Evolutionary conservation across 768 basidiomycete species (phyloP), one percentile per base, ranked within the genome.

Genomic region (Leccinum subgranulosum): DNA sequence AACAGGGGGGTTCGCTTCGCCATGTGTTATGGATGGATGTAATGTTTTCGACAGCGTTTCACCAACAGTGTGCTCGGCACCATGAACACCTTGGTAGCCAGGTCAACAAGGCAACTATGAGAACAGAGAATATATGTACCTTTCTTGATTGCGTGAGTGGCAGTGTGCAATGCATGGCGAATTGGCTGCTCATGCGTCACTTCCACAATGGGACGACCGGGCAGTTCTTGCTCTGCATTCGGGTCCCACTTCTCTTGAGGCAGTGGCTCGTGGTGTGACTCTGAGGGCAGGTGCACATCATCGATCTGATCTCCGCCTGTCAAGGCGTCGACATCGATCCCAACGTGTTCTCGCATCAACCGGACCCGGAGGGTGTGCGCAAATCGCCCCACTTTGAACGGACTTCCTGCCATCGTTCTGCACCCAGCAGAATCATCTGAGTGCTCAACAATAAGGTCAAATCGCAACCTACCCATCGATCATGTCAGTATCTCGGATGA

Each of bases 401-500:
- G 91, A 64, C 84, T 84, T 17, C 97, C 96, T 9, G 87, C 96
- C 96, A 99, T 98, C 1, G 81, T 87, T 54, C 94, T 95, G 55
- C 6, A 19, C 15, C 19, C 57, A 36, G 56, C 8, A 7, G 19
- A 36, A 50, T 64, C 15, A 56, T 52, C 50, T 48, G 17, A 43
- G 15, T 23, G n/a, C 17, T 34, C 34, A 12, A 25, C 17, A 27
- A 56, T 8, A 46, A 33, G 28, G 28, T 23, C 39, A 10, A 6
- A 48, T 28, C n/a, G 34, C 2, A n/a, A 75, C 82, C 51, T 60
- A 90, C 92, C 92, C 83, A 58, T 96, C 87, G 52, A 98, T 89
- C 90, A 99, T 89, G 66, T 99, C 96, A 3, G 96, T 98, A 66
- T 99, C 97, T 60, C 94, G 81, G 52, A 98, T 91, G 47, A 99